These are phyloP conservation scores for Colletotrichum sp. DNA, from an alignment of 2,329 filamentous ascomycete species.

Conservation along the genomic window DNA sequence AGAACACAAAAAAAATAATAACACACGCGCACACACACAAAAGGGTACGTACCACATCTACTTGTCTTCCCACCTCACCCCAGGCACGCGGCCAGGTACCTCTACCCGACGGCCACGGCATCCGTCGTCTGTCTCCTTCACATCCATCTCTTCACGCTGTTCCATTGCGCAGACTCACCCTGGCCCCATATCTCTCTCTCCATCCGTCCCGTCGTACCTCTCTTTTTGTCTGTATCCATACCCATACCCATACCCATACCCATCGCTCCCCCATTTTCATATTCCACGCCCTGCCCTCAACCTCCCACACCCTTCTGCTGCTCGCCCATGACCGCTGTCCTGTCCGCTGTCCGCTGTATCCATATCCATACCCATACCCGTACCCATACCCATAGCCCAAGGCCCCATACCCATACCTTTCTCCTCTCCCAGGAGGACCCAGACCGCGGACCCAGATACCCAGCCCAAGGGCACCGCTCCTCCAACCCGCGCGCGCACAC, in stretches of 20 bases:
- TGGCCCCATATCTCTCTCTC: not conserved
- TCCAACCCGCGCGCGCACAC: constrained; percentile 7
- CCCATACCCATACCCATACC: not conserved
- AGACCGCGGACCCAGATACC: constrained; percentile 11
- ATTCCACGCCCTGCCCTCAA: not conserved
- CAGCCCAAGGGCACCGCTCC: constrained; percentile 15
- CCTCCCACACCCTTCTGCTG: not conserved
- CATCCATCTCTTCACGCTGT: not conserved
- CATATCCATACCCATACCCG: not conserved
- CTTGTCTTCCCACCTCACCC: not conserved
- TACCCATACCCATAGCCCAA: not conserved
- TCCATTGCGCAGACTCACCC: not conserved
- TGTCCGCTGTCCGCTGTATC: not conserved
- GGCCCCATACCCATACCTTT: not conserved
- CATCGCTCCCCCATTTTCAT: constrained; percentile 11
- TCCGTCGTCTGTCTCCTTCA: not conserved
- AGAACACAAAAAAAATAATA: not conserved
- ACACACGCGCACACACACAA: not conserved
- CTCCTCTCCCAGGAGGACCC: constrained; percentile 11
- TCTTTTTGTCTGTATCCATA: not conserved
- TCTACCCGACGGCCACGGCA: constrained; percentile 3
- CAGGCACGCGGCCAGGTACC: constrained; percentile 3
- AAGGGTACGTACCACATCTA: constrained; percentile 15
- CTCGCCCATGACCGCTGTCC: not conserved
- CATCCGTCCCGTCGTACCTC: not conserved